Evolutionary conservation across 176 grass and related monocot genomes (phyloP).

Genomic region (Oryza longistaminata): DNA sequence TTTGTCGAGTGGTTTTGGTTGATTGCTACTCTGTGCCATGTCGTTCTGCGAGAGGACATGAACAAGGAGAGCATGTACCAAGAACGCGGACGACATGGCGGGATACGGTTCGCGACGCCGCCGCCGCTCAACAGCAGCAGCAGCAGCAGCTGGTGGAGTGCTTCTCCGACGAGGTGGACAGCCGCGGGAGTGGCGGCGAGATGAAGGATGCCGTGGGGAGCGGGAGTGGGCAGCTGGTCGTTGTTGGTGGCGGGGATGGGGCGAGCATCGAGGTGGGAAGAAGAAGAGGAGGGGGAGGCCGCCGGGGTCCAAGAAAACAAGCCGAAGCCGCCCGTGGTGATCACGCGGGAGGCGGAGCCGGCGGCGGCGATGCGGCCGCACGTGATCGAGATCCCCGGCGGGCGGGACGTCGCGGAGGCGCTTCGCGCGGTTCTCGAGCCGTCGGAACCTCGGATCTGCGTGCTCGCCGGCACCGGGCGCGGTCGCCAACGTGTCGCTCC

Average conservation of each 20-base stretch:
- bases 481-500: constrained; percentile 70
- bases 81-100: constrained; percentile 51
- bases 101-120: constrained; percentile 40
- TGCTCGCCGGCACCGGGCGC: constrained; percentile 73
- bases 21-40: constrained; percentile 13
- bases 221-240: constrained; percentile 14
- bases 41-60: constrained; percentile 49
- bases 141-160: constrained; percentile 51
- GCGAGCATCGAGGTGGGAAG: constrained; percentile 72
- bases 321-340: constrained; percentile 84
- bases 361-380: constrained; percentile 80
- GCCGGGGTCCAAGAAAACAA: constrained; percentile 96
- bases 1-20: not conserved
- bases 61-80: constrained; percentile 62
- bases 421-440: constrained; percentile 63
- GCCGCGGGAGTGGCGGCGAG: constrained; percentile 49
- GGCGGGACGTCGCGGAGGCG: constrained; percentile 69
- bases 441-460: constrained; percentile 72
- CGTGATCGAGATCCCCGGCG: constrained; percentile 81
- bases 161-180: constrained; percentile 79
- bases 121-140: not conserved
- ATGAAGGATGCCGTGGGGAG: constrained; percentile 41
- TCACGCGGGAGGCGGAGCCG: constrained; percentile 77
- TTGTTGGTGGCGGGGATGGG: constrained; percentile 46
- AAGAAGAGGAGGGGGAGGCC: constrained; percentile 77